A percentile compares a stretch with the other conserved stretches of the same genome.
phyloP scores from a whole-genome alignment of 805 yeast species.

The Candida ascalaphidarum region DNA sequence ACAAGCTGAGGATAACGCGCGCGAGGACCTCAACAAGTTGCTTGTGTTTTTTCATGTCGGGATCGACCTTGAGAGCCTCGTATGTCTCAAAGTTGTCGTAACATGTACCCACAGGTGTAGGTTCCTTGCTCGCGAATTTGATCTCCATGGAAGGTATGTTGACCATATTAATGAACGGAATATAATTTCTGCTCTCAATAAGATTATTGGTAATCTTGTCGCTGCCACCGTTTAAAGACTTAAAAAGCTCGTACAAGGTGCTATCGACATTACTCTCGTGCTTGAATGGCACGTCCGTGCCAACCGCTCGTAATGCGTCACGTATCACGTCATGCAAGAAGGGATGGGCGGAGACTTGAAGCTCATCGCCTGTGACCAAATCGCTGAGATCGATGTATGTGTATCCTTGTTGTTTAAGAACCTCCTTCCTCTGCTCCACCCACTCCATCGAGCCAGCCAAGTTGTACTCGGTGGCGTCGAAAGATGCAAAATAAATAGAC shows the following conservation, averaged over 20 bases:
- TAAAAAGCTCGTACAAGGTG: slow-evolving; percentile 19
- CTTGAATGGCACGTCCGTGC: too few species aligned
- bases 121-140: slow-evolving; percentile 31
- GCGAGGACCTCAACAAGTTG: slow-evolving; percentile 51
- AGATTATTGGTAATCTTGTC: slow-evolving; percentile 21
- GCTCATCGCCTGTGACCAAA: slow-evolving; percentile 43
- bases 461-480: slow-evolving; percentile 76
- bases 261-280: too few species aligned
- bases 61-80: slow-evolving; percentile 39
- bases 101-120: slow-evolving; percentile 48
- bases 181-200: slow-evolving; percentile 48
- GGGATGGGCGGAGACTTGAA: slow-evolving; percentile 61
- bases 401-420: slow-evolving; percentile 51
- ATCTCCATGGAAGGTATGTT: slow-evolving; percentile 69
- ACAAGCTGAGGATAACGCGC: slow-evolving; percentile 44
- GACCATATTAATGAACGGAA: slow-evolving; percentile 53
- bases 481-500: slow-evolving; percentile 73
- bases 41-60: slow-evolving; percentile 45
- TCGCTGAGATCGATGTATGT: slow-evolving; percentile 71
- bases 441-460: slow-evolving; percentile 81
- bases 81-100: slow-evolving; percentile 57
- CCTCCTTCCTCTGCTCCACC: slow-evolving; percentile 47
- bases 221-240: slow-evolving; percentile 13
- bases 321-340: slow-evolving; percentile 42
- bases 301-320: slow-evolving; percentile 16